A percentile compares a stretch with the other conserved stretches of the same genome.
Conservation (phyloP, 2,329 filamentous ascomycete genomes). For the Colletotrichum orchidophilum region DNA sequence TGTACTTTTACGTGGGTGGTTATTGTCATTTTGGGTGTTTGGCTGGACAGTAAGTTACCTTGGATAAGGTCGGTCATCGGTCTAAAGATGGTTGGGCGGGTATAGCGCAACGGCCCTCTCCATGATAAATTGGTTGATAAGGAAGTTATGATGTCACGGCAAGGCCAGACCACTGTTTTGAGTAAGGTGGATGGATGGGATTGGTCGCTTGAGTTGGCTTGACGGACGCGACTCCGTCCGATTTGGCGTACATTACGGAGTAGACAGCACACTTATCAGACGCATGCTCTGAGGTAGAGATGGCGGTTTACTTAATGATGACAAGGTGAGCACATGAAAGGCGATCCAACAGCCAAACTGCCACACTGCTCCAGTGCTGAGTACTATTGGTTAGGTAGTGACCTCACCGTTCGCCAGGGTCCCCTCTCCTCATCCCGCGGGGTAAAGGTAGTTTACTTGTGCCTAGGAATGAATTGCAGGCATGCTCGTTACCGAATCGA, state of each 20-base stretch:
- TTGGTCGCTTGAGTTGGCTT: not conserved
- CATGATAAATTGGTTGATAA: not conserved
- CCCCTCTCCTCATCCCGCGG: constrained; percentile 17
- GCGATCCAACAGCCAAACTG: not conserved
- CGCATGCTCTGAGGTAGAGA: not conserved
- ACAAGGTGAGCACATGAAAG: constrained; percentile 1
- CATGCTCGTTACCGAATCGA: constrained; percentile 13
- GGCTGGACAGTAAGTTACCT: not conserved
- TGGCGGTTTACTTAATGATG: not conserved
- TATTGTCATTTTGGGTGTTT: not conserved
- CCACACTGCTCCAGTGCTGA: not conserved
- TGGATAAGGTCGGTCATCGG: not conserved
- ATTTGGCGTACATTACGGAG: not conserved
- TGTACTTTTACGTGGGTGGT: not conserved
- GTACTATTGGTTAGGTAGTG: constrained; percentile 1
- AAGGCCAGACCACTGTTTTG: not conserved
- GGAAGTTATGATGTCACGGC: constrained; percentile 15
- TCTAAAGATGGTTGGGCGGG: not conserved
- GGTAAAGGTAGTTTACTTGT: constrained; percentile 12
- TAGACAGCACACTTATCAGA: not conserved
- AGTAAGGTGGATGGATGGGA: not conserved
- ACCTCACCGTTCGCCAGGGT: constrained; percentile 15
- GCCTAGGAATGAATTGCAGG: not conserved
- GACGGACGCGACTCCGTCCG: not conserved
- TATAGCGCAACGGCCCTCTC: not conserved